phyloP scores from a whole-genome alignment of 176 grass and related monocot species.

The Pontederia paniculata region DNA sequence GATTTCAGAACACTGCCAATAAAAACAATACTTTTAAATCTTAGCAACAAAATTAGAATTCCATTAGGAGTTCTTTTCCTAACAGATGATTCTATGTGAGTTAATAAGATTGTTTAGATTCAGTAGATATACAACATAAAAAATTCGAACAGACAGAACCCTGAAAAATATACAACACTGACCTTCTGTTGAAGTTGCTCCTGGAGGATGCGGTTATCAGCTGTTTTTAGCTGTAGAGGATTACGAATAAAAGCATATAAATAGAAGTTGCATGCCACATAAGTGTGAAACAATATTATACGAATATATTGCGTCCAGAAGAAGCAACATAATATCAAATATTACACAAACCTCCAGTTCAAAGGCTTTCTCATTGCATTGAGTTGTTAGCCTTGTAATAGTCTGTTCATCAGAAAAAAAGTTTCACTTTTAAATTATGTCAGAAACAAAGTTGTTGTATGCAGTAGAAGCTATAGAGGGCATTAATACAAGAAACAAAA shows the following conservation, averaged over 20 bases:
- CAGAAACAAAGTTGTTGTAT: no score
- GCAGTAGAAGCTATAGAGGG: no score
- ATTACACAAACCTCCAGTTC: slow-evolving; percentile 62
- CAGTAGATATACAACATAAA: not conserved
- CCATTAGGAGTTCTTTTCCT: no score
- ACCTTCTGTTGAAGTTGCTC: slow-evolving; percentile 88
- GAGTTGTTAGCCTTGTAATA: slow-evolving; percentile 49
- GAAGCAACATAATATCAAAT: slow-evolving; percentile 1
- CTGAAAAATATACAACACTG: not conserved
- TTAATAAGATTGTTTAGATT: not conserved
- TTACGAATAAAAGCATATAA: not conserved
- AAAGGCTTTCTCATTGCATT: slow-evolving; percentile 86
- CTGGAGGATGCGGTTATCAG: slow-evolving; percentile 90
- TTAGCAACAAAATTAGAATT: not conserved
- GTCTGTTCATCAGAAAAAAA: slow-evolving; percentile 45
- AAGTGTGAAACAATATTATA: not conserved
- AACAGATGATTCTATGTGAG: not conserved
- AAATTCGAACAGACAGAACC: not conserved
- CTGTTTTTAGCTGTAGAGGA: slow-evolving; percentile 63
- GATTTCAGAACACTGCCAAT: slow-evolving; percentile 53
- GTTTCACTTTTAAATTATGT: not conserved
- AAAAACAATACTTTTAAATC: slow-evolving; percentile 14
- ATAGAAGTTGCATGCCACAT: slow-evolving; percentile 10
- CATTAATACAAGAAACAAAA: not conserved
- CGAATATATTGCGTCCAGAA: not conserved